Evolutionary conservation across 306 rosid species (phyloP).

Genomic region (Vigna mungo): DNA sequence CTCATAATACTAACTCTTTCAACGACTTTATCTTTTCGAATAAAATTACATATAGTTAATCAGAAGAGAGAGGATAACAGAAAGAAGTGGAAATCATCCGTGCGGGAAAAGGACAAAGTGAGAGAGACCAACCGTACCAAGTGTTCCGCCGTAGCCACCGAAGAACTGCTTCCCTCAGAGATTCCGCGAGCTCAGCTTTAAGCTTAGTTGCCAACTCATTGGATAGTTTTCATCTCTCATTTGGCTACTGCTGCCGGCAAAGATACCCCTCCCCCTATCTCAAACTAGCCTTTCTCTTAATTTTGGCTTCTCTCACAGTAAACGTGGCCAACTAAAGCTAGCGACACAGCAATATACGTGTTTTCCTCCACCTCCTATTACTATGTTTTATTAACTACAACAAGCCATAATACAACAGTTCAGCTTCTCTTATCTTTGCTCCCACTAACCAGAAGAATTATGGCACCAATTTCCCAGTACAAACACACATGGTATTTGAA

Average conservation of each 20-base stretch:
- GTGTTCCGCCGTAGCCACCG: conserved; percentile 39
- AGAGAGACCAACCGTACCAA: conserved; percentile 2
- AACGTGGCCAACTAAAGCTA: conserved; percentile 22
- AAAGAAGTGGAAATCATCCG: background rate
- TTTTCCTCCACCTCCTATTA: background rate
- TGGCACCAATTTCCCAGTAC: background rate
- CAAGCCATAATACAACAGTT: background rate
- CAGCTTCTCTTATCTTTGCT: conserved; percentile 4
- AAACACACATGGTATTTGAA: background rate
- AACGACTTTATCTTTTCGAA: background rate
- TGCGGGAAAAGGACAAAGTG: conserved; percentile 4
- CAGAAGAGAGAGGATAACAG: background rate
- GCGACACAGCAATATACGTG: conserved; percentile 15
- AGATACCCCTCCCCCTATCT: background rate
- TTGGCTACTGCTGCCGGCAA: conserved; percentile 26
- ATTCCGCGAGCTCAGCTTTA: background rate
- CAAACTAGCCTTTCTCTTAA: background rate
- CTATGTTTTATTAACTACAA: background rate
- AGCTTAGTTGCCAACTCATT: conserved; percentile 36
- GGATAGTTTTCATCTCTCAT: conserved; percentile 22
- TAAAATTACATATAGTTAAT: background rate
- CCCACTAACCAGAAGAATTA: background rate
- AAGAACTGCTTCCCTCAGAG: background rate
- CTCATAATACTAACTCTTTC: background rate
- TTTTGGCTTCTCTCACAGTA: conserved; percentile 4